phyloP scores from a whole-genome alignment of 768 basidiomycete species.

The Amanita inopinata region DNA sequence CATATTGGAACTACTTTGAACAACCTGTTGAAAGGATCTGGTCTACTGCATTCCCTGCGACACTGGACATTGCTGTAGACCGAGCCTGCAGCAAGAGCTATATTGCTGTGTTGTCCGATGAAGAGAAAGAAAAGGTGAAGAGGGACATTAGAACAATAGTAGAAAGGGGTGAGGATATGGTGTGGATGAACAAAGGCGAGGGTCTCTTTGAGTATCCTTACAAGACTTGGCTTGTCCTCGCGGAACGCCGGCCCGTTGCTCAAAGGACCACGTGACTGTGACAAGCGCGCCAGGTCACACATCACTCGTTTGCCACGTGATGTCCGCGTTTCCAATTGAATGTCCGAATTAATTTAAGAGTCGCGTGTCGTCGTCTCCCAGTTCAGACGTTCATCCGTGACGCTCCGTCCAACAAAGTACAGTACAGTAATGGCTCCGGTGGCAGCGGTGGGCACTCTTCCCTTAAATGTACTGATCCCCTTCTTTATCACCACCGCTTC shows the following conservation, averaged over 20 bases:
- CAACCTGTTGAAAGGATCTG: conserved; percentile 48
- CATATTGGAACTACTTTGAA: conserved; percentile 53
- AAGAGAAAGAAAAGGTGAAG: conserved; percentile 49
- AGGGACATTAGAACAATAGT: conserved; percentile 46
- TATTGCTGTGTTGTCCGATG: conserved; percentile 50
- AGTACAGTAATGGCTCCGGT: too few relatives aligned
- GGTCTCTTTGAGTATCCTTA: conserved; percentile 80
- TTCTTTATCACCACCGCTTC: too few relatives aligned
- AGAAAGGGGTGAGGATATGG: conserved; percentile 46
- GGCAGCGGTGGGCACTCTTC: too few relatives aligned
- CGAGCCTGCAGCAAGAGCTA: conserved; percentile 82
- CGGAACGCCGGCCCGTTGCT: too few relatives aligned
- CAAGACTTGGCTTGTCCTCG: conserved; percentile 51
- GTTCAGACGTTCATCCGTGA: too few relatives aligned
- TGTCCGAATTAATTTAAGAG: too few relatives aligned
- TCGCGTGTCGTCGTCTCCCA: too few relatives aligned
- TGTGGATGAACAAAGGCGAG: conserved; percentile 66
- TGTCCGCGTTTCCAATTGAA: too few relatives aligned
- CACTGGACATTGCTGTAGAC: conserved; percentile 47
- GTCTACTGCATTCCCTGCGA: conserved; percentile 41
- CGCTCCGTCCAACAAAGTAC: too few relatives aligned
- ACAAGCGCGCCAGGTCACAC: conserved; percentile 1
- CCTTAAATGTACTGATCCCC: too few relatives aligned
- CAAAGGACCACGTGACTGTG: conserved; percentile 21
- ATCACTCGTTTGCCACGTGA: background rate